A percentile compares a stretch with the other conserved stretches of the same genome.
phyloP scores from a whole-genome alignment of 2,329 filamentous ascomycete genomes.

The Talaromyces marneffei region DNA sequence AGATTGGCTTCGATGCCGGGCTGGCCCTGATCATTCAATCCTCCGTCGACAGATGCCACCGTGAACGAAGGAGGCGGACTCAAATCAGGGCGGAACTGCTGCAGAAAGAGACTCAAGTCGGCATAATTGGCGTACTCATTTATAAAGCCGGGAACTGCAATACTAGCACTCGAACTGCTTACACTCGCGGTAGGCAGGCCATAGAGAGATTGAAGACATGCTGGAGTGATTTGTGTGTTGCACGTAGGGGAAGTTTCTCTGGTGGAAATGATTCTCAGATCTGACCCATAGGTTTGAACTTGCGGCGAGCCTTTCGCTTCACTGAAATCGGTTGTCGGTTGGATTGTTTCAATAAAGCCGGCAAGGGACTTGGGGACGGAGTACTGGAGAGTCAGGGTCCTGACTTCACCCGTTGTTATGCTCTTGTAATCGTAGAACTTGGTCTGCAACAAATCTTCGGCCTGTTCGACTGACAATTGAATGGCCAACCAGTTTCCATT shows the following conservation, averaged over 20 bases:
- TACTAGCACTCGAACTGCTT: not conserved
- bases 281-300: not conserved
- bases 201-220: slow-evolving; percentile 11
- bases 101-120: slow-evolving; percentile 9
- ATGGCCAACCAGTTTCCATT: slow-evolving; percentile 7
- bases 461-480: not conserved
- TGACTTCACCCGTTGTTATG: not conserved
- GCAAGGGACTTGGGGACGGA: slow-evolving; percentile 5
- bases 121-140: slow-evolving; percentile 9
- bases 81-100: slow-evolving; percentile 7
- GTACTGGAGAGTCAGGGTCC: not conserved
- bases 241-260: not conserved
- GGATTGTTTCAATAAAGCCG: slow-evolving; percentile 8
- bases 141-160: slow-evolving; percentile 8
- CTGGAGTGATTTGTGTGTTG: slow-evolving; percentile 8
- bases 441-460: slow-evolving; percentile 6
- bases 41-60: not conserved
- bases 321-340: slow-evolving; percentile 11
- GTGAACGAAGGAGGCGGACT: not conserved
- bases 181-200: not conserved
- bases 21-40: not conserved
- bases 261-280: not conserved
- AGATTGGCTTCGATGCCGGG: slow-evolving; percentile 1
- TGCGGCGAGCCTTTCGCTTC: not conserved
- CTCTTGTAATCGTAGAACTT: slow-evolving; percentile 9